A percentile compares a stretch with the other conserved stretches of the same genome.
Evolutionary conservation across 1,284 basidiomycete species (phyloP).

Genomic region (Moesziomyces parantarcticus): DNA sequence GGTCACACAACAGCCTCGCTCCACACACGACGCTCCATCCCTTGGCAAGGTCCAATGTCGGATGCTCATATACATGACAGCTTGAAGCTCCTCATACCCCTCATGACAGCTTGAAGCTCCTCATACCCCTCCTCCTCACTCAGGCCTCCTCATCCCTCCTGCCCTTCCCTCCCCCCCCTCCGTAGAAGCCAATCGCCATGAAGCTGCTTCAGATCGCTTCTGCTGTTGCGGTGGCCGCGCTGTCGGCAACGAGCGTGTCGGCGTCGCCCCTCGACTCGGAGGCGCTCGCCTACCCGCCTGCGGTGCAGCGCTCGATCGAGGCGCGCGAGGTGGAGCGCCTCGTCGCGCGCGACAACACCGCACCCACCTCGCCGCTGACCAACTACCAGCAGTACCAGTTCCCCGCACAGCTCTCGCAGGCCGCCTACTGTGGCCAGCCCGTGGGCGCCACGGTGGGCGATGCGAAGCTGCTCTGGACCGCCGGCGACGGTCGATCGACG

Average conservation of each 20-base stretch:
- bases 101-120: too few relatives aligned
- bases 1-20: too few relatives aligned
- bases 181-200: slow-evolving; percentile 10
- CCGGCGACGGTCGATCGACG: slow-evolving; percentile 47
- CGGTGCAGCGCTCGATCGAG: slow-evolving; percentile 21
- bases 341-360: slow-evolving; percentile 19
- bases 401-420: slow-evolving; percentile 50
- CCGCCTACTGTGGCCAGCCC: slow-evolving; percentile 42
- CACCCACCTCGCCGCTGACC: slow-evolving; percentile 24
- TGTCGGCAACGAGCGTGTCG: slow-evolving; percentile 17
- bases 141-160: neutral
- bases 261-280: slow-evolving; percentile 14
- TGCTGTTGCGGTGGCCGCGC: slow-evolving; percentile 11
- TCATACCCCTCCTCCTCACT: neutral
- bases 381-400: slow-evolving; percentile 38
- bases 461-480: slow-evolving; percentile 48
- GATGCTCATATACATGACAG: too few relatives aligned
- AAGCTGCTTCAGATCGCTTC: slow-evolving; percentile 18
- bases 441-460: slow-evolving; percentile 45
- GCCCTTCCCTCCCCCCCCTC: too few relatives aligned
- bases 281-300: slow-evolving; percentile 12
- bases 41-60: too few relatives aligned
- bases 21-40: too few relatives aligned
- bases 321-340: slow-evolving; percentile 21
- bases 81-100: too few relatives aligned